Percentiles rank a stretch among this genome's conserved stretches.
Evolutionary conservation across 2,329 filamentous ascomycete species (phyloP).

Genomic region (Arachnomyces sp.): DNA sequence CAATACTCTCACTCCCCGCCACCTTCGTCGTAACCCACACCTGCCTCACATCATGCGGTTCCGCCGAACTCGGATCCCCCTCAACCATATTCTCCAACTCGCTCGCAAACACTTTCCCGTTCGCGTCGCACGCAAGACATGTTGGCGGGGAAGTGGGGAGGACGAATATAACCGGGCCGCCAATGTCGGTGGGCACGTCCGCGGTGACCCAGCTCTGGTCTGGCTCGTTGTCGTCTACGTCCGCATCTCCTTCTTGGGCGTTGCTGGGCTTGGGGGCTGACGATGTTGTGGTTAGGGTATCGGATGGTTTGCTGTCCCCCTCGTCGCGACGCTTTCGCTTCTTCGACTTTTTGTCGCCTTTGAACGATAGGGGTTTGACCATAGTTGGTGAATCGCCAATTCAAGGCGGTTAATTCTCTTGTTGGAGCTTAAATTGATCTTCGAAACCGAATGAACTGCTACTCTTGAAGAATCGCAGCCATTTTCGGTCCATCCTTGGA

Average conservation of each 20-base stretch:
- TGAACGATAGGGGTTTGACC: constrained; percentile 83
- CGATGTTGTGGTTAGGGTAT: constrained; percentile 9
- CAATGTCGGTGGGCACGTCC: constrained; percentile 63
- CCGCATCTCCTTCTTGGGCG: constrained; percentile 26
- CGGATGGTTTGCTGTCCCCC: constrained; percentile 21
- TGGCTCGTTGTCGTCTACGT: constrained; percentile 32
- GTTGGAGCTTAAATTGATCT: no score
- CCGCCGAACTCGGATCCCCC: constrained; percentile 69
- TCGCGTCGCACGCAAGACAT: constrained; percentile 75
- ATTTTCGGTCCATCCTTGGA: no score
- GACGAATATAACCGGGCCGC: constrained; percentile 74
- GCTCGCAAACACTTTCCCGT: constrained; percentile 76
- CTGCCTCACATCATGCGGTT: constrained; percentile 91
- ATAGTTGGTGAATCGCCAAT: constrained; percentile 17
- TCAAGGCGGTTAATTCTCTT: no score
- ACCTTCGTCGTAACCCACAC: constrained; percentile 88
- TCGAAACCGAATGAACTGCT: no score
- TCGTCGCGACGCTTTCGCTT: constrained; percentile 70
- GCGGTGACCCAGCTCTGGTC: constrained; percentile 92
- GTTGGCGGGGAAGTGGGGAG: constrained; percentile 65
- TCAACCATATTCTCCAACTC: constrained; percentile 83
- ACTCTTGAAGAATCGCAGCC: no score
- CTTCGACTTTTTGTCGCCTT: constrained; percentile 92
- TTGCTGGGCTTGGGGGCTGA: constrained; percentile 12
- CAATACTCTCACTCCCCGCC: constrained; percentile 69